Evolutionary conservation across 129 eudicot genomes (phyloP), one percentile per base, ranked within the genome.

Genomic region (Artemisia annua): DNA sequence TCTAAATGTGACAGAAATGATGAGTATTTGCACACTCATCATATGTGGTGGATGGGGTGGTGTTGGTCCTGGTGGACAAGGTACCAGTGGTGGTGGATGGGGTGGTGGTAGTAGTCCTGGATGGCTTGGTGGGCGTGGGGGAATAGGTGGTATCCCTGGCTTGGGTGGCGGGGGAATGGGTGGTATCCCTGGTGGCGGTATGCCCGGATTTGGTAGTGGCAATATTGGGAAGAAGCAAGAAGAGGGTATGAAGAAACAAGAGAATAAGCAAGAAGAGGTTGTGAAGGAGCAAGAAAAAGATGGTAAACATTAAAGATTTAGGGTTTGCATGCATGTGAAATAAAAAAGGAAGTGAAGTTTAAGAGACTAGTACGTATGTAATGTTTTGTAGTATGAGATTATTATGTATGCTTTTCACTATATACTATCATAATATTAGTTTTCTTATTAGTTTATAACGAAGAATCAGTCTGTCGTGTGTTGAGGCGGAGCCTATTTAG

Each of bases 101-200:
- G 22, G 22, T 20, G 22, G 22, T 20, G 22, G 22, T 20, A 1
- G 22, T 20, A 20, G 22, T 16, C 73, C 73, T 30, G 84, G 87
- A 18, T 73, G 83, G 78, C 50, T 72, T 19, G 83, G 86, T 9
- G 52, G 69, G 86, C 83, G 77, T 2, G 66, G 82, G n/a, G 49
- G 73, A 8, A 24, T 56, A 0, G 67, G 79, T 12, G 61, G 78
- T 9, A 22, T 59, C 2, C 69, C 64, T 0, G 76, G 71, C 1
- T 4, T 24, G 7, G 66, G 75, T 69, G 73, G 63, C 1, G 22
- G 54, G 14, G 73, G 79, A 8, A 18, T 63, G 9, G 71, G 75
- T 19, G 76, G 81, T 2, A 35, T 17, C 50, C 16, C 54, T 11
- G 12, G 13, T 19, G 55, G n/a, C 66, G 49, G 52, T 11, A 48